phyloP scores from a whole-genome alignment of 176 grass and related monocot genomes.

The barley (Hordeum vulgare) region MorexV3_pseudomolecules_assembly NC_058522.1:13607865-13608364 shows the following conservation, averaged over 20 bases:
- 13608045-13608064: conserved; percentile 9
- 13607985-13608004: neutral
- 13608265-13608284: neutral
- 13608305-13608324: too few relatives aligned
- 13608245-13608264: too few relatives aligned
- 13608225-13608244: neutral
- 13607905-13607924: too few relatives aligned
- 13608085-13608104: neutral
- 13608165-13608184: neutral
- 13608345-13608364: too few relatives aligned
- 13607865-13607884: neutral
- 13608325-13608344: too few relatives aligned
- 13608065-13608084: conserved; percentile 29
- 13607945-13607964: neutral
- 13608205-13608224: conserved; percentile 1
- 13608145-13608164: neutral
- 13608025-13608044: conserved; percentile 5
- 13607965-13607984: neutral
- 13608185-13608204: neutral
- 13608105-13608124: conserved; percentile 3
- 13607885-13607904: neutral
- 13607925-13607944: neutral
- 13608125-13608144: neutral
- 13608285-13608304: neutral
- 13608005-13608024: conserved; percentile 4